A percentile compares a stretch with the other conserved stretches of the same genome.
Evolutionary conservation across 148 eudicot genomes (phyloP).

Genomic region (Cornus suecica): DNA sequence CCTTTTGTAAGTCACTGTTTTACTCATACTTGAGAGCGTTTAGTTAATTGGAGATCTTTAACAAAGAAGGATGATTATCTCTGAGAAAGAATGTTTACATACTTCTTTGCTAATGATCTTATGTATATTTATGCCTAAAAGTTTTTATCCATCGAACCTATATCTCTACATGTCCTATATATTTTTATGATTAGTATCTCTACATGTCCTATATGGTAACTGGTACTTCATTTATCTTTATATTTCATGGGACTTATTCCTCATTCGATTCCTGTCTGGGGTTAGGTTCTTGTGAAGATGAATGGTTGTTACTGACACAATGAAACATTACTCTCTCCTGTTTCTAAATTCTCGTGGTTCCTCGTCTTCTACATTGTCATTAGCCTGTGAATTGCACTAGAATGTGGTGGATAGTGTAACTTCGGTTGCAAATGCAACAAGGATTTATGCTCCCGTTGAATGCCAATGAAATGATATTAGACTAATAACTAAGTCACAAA

Average conservation of each 20-base stretch:
- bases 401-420: background rate
- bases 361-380: background rate
- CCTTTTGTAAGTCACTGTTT: slow-evolving; percentile 55
- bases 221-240: background rate
- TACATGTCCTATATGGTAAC: background rate
- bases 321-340: background rate
- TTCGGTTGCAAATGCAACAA: background rate
- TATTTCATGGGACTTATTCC: background rate
- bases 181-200: background rate
- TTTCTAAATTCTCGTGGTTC: background rate
- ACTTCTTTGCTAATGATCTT: background rate
- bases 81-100: background rate
- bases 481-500: no score
- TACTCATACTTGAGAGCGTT: background rate
- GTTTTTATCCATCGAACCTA: background rate
- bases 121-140: background rate
- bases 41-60: background rate
- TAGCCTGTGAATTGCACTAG: background rate
- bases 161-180: background rate
- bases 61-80: background rate
- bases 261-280: no score
- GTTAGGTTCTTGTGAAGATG: background rate
- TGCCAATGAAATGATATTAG: background rate
- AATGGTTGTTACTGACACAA: background rate
- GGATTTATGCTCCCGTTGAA: background rate